Base-by-base conservation (phyloP, 1,139 yeast genomes). In the Diutina sp. region DNA sequence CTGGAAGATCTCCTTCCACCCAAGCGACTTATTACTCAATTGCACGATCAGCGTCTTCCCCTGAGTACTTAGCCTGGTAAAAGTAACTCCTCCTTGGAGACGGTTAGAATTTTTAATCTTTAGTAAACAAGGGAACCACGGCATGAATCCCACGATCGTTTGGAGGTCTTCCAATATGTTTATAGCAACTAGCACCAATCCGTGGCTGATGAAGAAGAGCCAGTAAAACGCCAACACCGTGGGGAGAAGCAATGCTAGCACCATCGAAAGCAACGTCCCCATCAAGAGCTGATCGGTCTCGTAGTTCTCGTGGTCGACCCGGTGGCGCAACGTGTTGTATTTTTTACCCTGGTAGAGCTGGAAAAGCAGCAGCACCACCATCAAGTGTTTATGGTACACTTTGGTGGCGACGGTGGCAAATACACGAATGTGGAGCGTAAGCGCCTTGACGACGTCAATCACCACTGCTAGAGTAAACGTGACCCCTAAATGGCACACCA, bases 321-420 rank as follows among this genome's bases (percentile, higher is more conserved):
- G 83, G 58, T 87, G 78, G 61, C 98, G 79, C 62, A 95, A 72
- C 1, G 87, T 82, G 65, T 95, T 95, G 61, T 83, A 85, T 69
- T 91, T 90, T 67, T 87, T 88, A 1, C 99, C 99, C 59, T 95
- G 79, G 64, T 95, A 91, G 51, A 95, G 72, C 63, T 90, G 88
- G 68, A 89, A 88, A 57, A 95, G 74, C 12, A 97, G 88, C 57
- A 76, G 75, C 59, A 93, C 71, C 6, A 85, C 79, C 55, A 78
- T 79, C 29, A 88, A 67, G 64, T 90, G 96, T 77, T 90, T 84
- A 60, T 80, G 79, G 68, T 86, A 93, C 6, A 95, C 77, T 61
- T 87, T 83, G 9, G 96, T 84, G 9, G 95, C 84, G 61, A 82
- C 78, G 66, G 90, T 90, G 64, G 91, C 89, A 59, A 90, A 78